Percentiles rank a stretch among this genome's conserved stretches.
Conservation (phyloP, 2,329 filamentous ascomycete species). For the Apiospora koreana region DNA sequence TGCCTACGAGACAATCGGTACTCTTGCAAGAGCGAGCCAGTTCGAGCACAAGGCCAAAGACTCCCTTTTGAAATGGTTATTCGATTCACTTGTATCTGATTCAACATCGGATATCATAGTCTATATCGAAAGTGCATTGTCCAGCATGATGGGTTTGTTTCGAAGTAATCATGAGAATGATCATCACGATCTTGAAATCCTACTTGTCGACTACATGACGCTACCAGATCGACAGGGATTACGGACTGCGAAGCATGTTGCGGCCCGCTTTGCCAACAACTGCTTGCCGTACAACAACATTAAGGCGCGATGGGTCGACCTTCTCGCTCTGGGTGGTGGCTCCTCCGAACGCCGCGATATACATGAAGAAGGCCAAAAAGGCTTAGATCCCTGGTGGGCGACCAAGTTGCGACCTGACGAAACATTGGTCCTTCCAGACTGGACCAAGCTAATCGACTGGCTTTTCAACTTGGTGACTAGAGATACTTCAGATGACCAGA, state of each 20-base stretch:
- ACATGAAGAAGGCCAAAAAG: conserved; percentile 84
- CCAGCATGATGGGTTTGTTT: conserved; percentile 63
- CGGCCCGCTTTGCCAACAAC: conserved; percentile 86
- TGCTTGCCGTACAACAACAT: conserved; percentile 81
- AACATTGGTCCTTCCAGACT: conserved; percentile 46
- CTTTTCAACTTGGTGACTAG: conserved; percentile 44
- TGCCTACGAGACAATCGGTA: conserved; percentile 88
- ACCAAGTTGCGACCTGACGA: conserved; percentile 34
- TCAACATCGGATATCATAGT: conserved; percentile 74
- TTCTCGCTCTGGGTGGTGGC: conserved; percentile 73
- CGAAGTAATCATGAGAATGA: conserved; percentile 29
- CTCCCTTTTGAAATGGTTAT: conserved; percentile 72
- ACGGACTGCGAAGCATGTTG: conserved; percentile 79
- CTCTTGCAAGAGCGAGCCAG: conserved; percentile 68
- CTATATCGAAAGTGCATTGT: conserved; percentile 86
- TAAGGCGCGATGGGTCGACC: conserved; percentile 82
- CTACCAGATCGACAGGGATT: conserved; percentile 52
- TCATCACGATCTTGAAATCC: conserved; percentile 42
- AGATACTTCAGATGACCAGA: conserved; percentile 27
- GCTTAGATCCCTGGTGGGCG: conserved; percentile 68
- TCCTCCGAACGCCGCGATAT: conserved; percentile 76
- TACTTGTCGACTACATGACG: conserved; percentile 71
- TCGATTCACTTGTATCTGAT: conserved; percentile 80
- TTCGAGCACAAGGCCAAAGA: conserved; percentile 55
- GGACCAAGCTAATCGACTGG: conserved; percentile 49